These are phyloP conservation scores for Schwanniomyces occidentalis DNA, from an alignment of 805 yeast genomes.

Conservation along the genomic window DNA sequence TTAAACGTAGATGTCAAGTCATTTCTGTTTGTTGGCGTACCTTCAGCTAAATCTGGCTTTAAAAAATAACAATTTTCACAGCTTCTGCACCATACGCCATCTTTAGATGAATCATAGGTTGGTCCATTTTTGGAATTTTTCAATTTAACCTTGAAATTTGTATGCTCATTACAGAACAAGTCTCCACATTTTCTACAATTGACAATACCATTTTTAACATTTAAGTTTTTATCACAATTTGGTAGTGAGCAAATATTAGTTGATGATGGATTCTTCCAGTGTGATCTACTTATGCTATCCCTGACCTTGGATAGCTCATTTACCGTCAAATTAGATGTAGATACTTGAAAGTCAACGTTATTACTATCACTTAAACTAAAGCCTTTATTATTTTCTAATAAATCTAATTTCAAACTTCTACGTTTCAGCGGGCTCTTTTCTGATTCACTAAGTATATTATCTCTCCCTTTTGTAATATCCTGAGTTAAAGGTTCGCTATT, in stretches of 20 bases:
- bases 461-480: too few species aligned
- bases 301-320: neutral
- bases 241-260: conserved; percentile 35
- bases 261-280: conserved; percentile 57
- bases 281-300: conserved; percentile 42
- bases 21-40: conserved; percentile 27
- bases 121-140: conserved; percentile 44
- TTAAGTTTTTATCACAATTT: conserved; percentile 45
- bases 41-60: conserved; percentile 55
- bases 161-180: conserved; percentile 66
- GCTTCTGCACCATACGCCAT: conserved; percentile 70
- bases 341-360: neutral
- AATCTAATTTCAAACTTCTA: conserved; percentile 47
- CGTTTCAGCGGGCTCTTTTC: too few species aligned
- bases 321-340: conserved; percentile 1
- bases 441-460: too few species aligned
- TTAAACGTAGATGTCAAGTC: conserved; percentile 51
- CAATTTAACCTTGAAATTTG: conserved; percentile 54
- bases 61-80: conserved; percentile 61
- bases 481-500: too few species aligned
- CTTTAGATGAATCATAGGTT: conserved; percentile 21
- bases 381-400: conserved; percentile 46
- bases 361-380: conserved; percentile 30
- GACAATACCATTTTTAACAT: conserved; percentile 54
- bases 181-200: conserved; percentile 80